Evolutionary conservation across 257 asterid genomes (phyloP).

Genomic region (Perilla frutescens): DNA sequence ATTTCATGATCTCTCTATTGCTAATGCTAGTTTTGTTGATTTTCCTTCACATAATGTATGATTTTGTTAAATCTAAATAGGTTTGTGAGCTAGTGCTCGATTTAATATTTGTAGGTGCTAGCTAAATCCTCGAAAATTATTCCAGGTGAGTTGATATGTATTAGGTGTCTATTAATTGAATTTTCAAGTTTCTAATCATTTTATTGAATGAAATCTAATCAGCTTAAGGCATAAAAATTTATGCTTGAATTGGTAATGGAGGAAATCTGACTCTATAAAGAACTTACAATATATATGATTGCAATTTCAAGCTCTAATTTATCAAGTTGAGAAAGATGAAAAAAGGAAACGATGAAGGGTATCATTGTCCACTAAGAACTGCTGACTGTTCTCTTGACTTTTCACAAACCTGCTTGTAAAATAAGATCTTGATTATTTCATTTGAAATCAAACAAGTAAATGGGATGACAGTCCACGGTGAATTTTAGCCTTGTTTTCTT

Average conservation of each 20-base stretch:
- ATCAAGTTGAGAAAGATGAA: background rate
- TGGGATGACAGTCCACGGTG: background rate
- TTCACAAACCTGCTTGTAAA: background rate
- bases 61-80: background rate
- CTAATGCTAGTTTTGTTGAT: no score
- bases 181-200: background rate
- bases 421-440: background rate
- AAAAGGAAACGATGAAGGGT: background rate
- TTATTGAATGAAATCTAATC: conserved; percentile 1
- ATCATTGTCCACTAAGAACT: background rate
- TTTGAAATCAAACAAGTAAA: background rate
- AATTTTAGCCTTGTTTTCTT: background rate
- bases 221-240: background rate
- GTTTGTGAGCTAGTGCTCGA: conserved; percentile 31
- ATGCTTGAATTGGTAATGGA: no score
- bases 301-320: background rate
- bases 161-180: background rate
- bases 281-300: background rate
- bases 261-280: no score
- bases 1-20: no score
- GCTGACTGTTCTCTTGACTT: conserved; percentile 5
- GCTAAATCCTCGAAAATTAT: conserved; percentile 94
- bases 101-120: conserved; percentile 61
- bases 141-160: conserved; percentile 61
- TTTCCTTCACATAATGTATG: background rate